Conservation (phyloP, 1,139 yeast genomes). For the Debaryomyces singareniensis region DNA sequence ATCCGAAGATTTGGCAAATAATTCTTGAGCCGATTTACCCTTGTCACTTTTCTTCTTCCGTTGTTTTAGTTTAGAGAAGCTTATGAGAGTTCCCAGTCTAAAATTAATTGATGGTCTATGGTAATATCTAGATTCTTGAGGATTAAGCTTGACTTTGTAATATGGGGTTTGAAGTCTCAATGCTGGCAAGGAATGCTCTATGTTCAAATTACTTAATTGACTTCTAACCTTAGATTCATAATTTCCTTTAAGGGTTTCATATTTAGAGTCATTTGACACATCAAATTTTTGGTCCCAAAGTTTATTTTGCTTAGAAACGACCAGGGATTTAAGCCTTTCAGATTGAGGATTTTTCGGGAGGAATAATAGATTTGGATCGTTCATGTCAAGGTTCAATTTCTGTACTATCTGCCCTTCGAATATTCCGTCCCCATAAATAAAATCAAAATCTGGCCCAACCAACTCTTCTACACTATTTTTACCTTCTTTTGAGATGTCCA, state of each 20-base stretch:
- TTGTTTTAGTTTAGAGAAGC: constrained; percentile 68
- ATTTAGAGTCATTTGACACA: constrained; percentile 82
- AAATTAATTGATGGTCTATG: constrained; percentile 75
- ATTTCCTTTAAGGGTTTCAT: constrained; percentile 75
- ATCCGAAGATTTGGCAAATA: constrained; percentile 67
- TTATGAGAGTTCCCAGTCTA: constrained; percentile 71
- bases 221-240: constrained; percentile 90
- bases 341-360: constrained; percentile 35
- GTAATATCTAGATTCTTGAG: constrained; percentile 67
- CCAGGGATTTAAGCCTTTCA: constrained; percentile 17
- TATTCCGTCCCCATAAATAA: constrained; percentile 73
- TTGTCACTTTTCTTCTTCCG: constrained; percentile 87
- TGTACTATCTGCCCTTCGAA: constrained; percentile 61
- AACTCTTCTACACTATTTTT: constrained; percentile 8
- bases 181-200: constrained; percentile 92
- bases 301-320: constrained; percentile 47
- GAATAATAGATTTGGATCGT: constrained; percentile 75
- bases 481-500: constrained; percentile 9
- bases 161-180: constrained; percentile 83
- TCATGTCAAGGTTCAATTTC: constrained; percentile 65
- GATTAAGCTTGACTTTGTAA: constrained; percentile 72
- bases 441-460: constrained; percentile 34
- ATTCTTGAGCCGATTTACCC: constrained; percentile 72
- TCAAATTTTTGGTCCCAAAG: constrained; percentile 55
- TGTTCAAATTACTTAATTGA: constrained; percentile 82